Evolutionary conservation across 805 yeast genomes (phyloP).

Genomic region (Kuraishia hungarica): DNA sequence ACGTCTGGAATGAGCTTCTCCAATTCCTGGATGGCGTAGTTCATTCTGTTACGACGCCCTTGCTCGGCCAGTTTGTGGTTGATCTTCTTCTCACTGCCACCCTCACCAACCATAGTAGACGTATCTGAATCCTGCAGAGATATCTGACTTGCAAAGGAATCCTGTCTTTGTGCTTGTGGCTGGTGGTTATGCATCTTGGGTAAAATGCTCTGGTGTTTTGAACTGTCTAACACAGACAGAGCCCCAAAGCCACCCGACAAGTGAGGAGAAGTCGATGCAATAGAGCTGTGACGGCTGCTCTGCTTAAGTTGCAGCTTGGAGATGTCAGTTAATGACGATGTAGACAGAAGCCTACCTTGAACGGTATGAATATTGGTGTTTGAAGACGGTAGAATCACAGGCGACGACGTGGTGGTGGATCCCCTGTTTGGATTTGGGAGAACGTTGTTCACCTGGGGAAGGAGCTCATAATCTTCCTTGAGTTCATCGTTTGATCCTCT

Average conservation of each 20-base stretch:
- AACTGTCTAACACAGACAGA: background rate
- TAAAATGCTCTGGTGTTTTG: background rate
- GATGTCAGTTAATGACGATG: background rate
- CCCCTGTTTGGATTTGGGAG: conserved; percentile 21
- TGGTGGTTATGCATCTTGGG: background rate
- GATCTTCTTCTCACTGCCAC: conserved; percentile 40
- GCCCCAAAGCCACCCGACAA: background rate
- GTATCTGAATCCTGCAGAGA: background rate
- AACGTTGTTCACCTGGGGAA: conserved; percentile 14
- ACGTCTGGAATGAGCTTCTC: conserved; percentile 58
- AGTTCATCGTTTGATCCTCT: background rate
- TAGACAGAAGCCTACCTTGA: background rate
- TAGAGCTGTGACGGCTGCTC: background rate
- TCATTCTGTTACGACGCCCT: conserved; percentile 90
- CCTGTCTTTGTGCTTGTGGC: background rate
- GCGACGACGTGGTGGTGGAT: conserved; percentile 22
- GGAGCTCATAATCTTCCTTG: background rate
- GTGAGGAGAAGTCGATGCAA: conserved; percentile 1
- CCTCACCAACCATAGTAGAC: background rate
- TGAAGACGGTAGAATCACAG: conserved; percentile 27
- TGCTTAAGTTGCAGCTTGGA: background rate
- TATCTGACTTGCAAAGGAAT: background rate
- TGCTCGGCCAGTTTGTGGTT: conserved; percentile 93
- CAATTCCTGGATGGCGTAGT: conserved; percentile 73
- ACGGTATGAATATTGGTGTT: background rate